phyloP scores from a whole-genome alignment of 352 stramenopile genomes.

The Thalassiosira mediterranea region DNA sequence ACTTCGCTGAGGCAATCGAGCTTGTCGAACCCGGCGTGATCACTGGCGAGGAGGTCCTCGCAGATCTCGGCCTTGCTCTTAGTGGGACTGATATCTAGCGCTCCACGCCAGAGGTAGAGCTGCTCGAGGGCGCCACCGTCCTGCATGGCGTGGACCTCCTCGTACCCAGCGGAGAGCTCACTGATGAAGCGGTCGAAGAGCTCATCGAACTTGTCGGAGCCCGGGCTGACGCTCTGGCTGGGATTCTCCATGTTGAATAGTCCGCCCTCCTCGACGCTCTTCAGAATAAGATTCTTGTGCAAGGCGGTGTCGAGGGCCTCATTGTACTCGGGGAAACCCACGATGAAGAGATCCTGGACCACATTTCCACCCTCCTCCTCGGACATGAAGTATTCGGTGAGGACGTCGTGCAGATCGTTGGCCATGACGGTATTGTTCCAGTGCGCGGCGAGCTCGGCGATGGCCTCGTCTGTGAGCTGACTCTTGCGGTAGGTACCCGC shows the following conservation, averaged over 20 bases:
- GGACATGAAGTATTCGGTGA: constrained; percentile 40
- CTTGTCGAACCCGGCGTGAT: constrained; percentile 16
- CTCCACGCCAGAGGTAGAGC: constrained; percentile 43
- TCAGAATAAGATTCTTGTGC: constrained; percentile 42
- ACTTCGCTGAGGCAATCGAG: constrained; percentile 35
- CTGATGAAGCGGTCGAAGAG: constrained; percentile 31
- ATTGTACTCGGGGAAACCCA: constrained; percentile 48
- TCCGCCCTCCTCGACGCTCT: constrained; percentile 31
- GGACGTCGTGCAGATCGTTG: constrained; percentile 35
- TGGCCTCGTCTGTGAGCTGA: constrained; percentile 26
- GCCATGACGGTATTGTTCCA: constrained; percentile 50
- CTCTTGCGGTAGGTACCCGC: constrained; percentile 43
- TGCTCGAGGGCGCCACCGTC: constrained; percentile 40
- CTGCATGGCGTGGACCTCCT: constrained; percentile 21
- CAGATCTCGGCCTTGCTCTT: constrained; percentile 46
- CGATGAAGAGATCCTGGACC: constrained; percentile 43
- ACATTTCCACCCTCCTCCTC: constrained; percentile 44
- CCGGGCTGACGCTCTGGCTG: constrained; percentile 19
- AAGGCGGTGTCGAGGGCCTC: constrained; percentile 30
- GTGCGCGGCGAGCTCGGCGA: constrained; percentile 15
- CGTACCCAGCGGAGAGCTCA: constrained; percentile 22
- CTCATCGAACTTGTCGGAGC: constrained; percentile 37
- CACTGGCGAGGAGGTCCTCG: constrained; percentile 26
- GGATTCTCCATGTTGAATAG: constrained; percentile 41
- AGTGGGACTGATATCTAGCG: constrained; percentile 38